These are phyloP conservation scores for Sorghum bicolor DNA, from an alignment of 176 grass and related monocot species.

Conservation along the genomic window DNA sequence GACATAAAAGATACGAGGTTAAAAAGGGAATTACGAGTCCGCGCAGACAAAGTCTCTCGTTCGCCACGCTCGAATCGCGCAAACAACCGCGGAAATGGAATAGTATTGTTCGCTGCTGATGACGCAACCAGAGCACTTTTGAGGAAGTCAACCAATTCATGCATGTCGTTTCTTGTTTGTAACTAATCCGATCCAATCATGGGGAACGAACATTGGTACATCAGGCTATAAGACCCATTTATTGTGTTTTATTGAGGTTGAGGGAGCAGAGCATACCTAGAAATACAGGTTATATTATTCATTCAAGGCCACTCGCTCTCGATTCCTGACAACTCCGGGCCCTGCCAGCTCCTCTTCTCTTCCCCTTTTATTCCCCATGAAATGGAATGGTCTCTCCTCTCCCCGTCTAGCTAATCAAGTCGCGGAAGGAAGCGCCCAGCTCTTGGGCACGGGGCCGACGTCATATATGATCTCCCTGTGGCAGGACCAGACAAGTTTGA, in stretches of 20 bases:
- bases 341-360: neutral
- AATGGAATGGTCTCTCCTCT: neutral
- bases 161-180: neutral
- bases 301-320: neutral
- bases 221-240: neutral
- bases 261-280: neutral
- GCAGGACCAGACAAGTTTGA: slow-evolving; percentile 96
- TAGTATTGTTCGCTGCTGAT: too few species aligned
- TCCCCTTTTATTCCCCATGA: slow-evolving; percentile 17
- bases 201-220: neutral
- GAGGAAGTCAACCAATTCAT: neutral
- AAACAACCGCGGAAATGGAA: too few species aligned
- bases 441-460: slow-evolving; percentile 54
- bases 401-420: slow-evolving; percentile 24
- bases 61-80: too few species aligned
- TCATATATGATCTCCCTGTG: slow-evolving; percentile 97
- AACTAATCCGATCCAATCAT: neutral
- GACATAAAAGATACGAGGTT: too few species aligned
- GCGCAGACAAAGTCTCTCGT: too few species aligned
- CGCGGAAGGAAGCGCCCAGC: slow-evolving; percentile 62
- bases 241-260: neutral
- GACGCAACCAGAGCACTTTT: neutral
- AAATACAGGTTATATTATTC: neutral
- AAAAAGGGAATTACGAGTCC: too few species aligned
- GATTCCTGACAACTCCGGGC: neutral